Evolutionary conservation across 2,329 filamentous ascomycete genomes (phyloP), one percentile per base, ranked within the genome.

Genomic region (Chaetomium olivaceum): DNA sequence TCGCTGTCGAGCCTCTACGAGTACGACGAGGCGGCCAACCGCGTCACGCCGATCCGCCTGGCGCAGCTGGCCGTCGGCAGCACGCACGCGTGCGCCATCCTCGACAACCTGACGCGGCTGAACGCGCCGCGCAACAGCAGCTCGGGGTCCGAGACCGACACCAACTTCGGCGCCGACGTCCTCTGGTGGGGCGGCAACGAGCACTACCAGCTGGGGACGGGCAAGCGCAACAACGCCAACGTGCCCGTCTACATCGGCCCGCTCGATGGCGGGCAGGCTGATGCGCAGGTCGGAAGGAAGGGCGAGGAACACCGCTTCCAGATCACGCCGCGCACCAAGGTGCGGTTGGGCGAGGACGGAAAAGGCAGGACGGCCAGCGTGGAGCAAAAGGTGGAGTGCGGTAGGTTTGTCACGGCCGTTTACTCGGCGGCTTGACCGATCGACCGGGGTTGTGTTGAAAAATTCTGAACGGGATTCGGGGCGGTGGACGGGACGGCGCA

Each of bases 101-200:
- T 98, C 87, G 85, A 88, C 73, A 97, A 97, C 74, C 85, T 90
- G 33, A 91, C 91, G 0, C 83, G 88, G 61, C 83, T 93, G 6
- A 79, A 82, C 19, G 83, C 88, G 1, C 80, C 83, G 2, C 76
- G 72, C 67, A 78, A 75, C 62, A 4, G 16, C 57, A 33, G 33
- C 86, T 36, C 33, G 8, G 33, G 33, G 39, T 48, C 56, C 27
- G 48, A 86, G 50, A 90, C 91, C 70, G 90, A 93, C 73, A 92
- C 89, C 1, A 93, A 95, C 75, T 97, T 89, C 87, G 95, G 95
- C 58, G 88, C 90, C 4, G 95, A 98, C 75, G 89, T 93, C 33
- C 77, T 98, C 1, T 96, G 92, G 82, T 99, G 93, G 92, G 95
- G 95, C 68, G 92, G 92, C 61, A 99, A 98, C 73, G 93, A 98